phyloP scores from a whole-genome alignment of 164 flowering plant species.

The Malania oleifera region DNA sequence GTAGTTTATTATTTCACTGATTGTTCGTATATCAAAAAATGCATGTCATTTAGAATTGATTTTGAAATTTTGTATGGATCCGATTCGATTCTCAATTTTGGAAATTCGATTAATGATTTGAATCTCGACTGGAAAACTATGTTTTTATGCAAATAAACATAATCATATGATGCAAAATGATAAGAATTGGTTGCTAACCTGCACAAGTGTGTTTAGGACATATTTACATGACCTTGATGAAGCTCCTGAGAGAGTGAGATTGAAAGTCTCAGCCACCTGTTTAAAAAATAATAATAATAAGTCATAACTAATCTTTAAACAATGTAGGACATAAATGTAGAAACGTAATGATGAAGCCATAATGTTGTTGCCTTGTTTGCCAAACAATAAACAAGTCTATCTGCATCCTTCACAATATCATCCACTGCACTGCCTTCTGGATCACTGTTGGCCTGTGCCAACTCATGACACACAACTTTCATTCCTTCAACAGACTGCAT shows the following conservation, averaged over 20 bases:
- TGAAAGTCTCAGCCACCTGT: slow-evolving; percentile 92
- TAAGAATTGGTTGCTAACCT: slow-evolving; percentile 35
- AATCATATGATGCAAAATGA: neutral
- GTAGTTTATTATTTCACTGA: too few relatives aligned
- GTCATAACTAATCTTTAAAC: neutral
- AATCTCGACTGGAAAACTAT: too few relatives aligned
- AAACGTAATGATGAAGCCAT: neutral
- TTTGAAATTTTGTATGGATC: too few relatives aligned
- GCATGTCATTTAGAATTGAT: too few relatives aligned
- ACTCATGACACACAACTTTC: slow-evolving; percentile 96
- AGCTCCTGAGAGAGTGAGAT: slow-evolving; percentile 85
- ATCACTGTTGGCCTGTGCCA: slow-evolving; percentile 73
- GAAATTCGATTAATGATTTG: too few relatives aligned
- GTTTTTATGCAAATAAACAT: too few relatives aligned
- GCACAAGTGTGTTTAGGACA: slow-evolving; percentile 96
- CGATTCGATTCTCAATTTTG: too few relatives aligned
- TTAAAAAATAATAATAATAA: neutral
- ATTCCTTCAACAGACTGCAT: slow-evolving; percentile 97
- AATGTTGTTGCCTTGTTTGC: slow-evolving; percentile 63
- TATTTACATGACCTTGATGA: slow-evolving; percentile 99
- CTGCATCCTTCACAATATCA: slow-evolving; percentile 82
- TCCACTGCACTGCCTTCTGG: slow-evolving; percentile 82
- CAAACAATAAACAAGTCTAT: slow-evolving; percentile 86
- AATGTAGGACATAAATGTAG: neutral
- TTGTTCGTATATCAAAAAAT: too few relatives aligned